Percentiles rank a stretch among this genome's conserved stretches.
Conservation (phyloP, 2,329 filamentous ascomycete species). For the Epichloe uncinata region DNA sequence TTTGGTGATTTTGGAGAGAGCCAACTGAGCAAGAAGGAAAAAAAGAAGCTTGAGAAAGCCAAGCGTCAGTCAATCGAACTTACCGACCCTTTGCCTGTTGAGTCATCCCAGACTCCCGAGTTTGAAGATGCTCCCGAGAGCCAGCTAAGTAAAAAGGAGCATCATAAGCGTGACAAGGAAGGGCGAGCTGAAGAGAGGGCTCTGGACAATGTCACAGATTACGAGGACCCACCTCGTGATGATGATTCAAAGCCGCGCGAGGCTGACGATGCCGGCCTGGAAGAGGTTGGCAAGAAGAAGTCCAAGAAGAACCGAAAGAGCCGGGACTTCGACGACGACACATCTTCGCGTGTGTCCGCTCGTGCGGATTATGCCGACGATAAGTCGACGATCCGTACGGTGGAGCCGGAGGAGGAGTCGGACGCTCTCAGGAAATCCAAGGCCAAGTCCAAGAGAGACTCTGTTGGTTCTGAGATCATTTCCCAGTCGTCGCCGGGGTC, state of each 20-base stretch:
- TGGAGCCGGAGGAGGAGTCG: slow-evolving; percentile 21
- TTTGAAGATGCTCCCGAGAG: slow-evolving; percentile 15
- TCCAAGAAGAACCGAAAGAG: slow-evolving; percentile 17
- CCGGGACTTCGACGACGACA: slow-evolving; percentile 17
- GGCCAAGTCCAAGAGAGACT: slow-evolving; percentile 22
- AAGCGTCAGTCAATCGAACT: slow-evolving; percentile 5
- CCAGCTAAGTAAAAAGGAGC: slow-evolving; percentile 21
- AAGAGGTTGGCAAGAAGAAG: slow-evolving; percentile 14
- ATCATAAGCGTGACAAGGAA: slow-evolving; percentile 29
- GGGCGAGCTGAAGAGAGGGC: slow-evolving; percentile 12
- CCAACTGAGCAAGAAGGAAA: slow-evolving; percentile 34
- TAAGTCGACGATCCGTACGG: slow-evolving; percentile 7
- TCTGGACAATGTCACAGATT: slow-evolving; percentile 10
- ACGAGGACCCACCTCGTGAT: slow-evolving; percentile 11
- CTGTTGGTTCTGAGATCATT: slow-evolving; percentile 17
- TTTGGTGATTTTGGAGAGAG: slow-evolving; percentile 12
- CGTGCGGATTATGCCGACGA: slow-evolving; percentile 19
- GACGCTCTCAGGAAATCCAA: slow-evolving; percentile 20
- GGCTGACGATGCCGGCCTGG: slow-evolving; percentile 11
- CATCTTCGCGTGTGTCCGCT: slow-evolving; percentile 14
- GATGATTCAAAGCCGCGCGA: slow-evolving; percentile 11
- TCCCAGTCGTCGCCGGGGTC: slow-evolving; percentile 21
- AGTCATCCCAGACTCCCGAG: slow-evolving; percentile 5
- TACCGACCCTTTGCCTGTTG: slow-evolving; percentile 2
- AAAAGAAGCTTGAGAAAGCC: slow-evolving; percentile 30